Percentiles rank a stretch among this genome's conserved stretches.
Evolutionary conservation across 2,329 filamentous ascomycete genomes (phyloP).

Genomic region (Lithohypha guttulata): DNA sequence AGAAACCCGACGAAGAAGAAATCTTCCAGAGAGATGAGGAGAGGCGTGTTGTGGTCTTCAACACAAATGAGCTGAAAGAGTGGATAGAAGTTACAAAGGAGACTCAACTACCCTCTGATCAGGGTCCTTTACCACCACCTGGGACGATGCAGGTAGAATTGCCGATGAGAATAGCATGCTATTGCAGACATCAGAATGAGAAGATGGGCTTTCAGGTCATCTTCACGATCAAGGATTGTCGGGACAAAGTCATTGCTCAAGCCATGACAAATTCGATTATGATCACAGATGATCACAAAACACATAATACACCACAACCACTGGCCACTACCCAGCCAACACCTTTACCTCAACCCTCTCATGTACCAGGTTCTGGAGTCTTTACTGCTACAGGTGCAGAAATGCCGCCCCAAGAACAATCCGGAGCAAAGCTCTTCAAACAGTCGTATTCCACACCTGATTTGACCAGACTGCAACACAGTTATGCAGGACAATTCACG

Average conservation of each 20-base stretch:
- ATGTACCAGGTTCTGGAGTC: constrained; percentile 34
- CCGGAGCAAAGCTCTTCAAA: constrained; percentile 27
- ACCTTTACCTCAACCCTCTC: constrained; percentile 28
- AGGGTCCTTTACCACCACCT: constrained; percentile 35
- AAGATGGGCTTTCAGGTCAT: constrained; percentile 89
- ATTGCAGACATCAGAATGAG: constrained; percentile 89
- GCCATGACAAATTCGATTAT: constrained; percentile 80
- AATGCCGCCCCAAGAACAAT: constrained; percentile 3
- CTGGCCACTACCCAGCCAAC: constrained; percentile 24
- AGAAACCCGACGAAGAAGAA: constrained; percentile 86
- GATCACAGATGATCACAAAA: constrained; percentile 98
- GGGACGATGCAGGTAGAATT: constrained; percentile 68
- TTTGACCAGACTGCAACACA: constrained; percentile 48
- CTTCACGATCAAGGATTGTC: constrained; percentile 80
- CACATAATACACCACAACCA: constrained; percentile 44
- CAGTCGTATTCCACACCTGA: constrained; percentile 53
- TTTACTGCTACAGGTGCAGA: constrained; percentile 25
- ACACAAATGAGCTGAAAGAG: constrained; percentile 75
- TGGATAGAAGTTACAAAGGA: constrained; percentile 57
- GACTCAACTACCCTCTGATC: constrained; percentile 34
- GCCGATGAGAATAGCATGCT: constrained; percentile 93
- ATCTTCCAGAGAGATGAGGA: constrained; percentile 72
- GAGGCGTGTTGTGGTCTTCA: constrained; percentile 79
- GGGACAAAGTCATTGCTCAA: constrained; percentile 68
- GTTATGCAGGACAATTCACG: constrained; percentile 35